Base-by-base conservation (phyloP, 148 eudicot genomes). In the Pharnaceum exiguum region DNA sequence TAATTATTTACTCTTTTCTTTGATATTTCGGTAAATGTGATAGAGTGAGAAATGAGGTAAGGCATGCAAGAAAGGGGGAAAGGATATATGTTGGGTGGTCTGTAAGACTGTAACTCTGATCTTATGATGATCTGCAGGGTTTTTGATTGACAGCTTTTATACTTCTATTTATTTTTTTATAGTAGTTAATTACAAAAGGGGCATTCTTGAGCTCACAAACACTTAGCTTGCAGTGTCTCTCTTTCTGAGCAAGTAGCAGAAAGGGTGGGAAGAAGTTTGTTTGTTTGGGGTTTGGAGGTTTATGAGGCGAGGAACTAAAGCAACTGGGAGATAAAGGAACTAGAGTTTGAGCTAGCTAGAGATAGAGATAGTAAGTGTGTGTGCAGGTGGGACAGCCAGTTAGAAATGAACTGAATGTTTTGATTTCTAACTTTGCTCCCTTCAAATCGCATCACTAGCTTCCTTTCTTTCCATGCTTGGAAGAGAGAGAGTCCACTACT, bases 211-310 rank as follows among this genome's bases (percentile, higher is more conserved):
- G 67, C 51, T 69, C 46, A 70, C 67, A 70, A 70, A 62, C 26
- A 62, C 63, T n/a, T n/a, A n/a, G n/a, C n/a, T 63, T 45, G 74
- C 68, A 70, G 68, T 70, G 73, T 62, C 68, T 69, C 68, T 62
- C 63, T 69, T 69, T 69, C 73, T 55, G 68, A 69, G 43, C 50
- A 45, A 55, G 44, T 26, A 50, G 39, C 48, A 50, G 60, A 12
- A 49, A 28, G 63, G 53, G 35, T n/a, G 16, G 39, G 26, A 36
- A 55, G 19, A 24, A 7, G 61, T 68, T 55, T 70, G 49, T 60
- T 60, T 52, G 59, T 12, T 62, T 24, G 66, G 68, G 52, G 30
- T 56, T 70, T 70, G 68, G 62, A 46, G 61, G 63, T 44, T 49
- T 47, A 13, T 53, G 68, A 12, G 7, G 50, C 1, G 29, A 39